Conservation (phyloP, 2,329 filamentous ascomycete species). For the Trichoderma cornu-damae region DNA sequence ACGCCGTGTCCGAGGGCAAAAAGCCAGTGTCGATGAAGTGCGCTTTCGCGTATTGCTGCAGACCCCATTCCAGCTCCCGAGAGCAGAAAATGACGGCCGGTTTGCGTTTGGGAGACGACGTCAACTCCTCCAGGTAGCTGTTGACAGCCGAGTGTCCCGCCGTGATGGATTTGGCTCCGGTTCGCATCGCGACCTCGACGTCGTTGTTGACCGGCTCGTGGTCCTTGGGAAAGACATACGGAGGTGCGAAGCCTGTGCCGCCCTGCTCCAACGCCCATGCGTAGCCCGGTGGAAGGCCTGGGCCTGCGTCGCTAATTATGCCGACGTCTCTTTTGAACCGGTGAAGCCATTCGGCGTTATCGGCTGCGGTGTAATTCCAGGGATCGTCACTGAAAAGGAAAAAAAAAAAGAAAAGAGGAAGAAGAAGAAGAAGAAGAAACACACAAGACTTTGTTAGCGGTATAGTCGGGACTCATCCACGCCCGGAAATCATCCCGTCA, state of each 20-base stretch:
- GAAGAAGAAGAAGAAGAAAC: not conserved
- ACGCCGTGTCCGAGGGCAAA: conserved; percentile 45
- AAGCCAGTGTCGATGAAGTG: conserved; percentile 35
- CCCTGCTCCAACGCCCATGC: conserved; percentile 47
- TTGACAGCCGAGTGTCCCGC: conserved; percentile 43
- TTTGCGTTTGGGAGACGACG: conserved; percentile 38
- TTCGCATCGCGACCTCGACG: conserved; percentile 32
- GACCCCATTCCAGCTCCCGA: conserved; percentile 51
- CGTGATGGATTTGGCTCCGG: conserved; percentile 39
- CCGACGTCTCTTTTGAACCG: conserved; percentile 57
- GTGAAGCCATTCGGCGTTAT: conserved; percentile 57
- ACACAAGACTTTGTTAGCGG: not conserved
- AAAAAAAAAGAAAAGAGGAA: too few species aligned
- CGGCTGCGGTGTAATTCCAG: conserved; percentile 19
- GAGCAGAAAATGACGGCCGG: conserved; percentile 54
- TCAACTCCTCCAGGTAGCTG: conserved; percentile 44
- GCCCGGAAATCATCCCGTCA: too few species aligned
- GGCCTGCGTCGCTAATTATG: conserved; percentile 46
- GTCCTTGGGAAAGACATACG: conserved; percentile 45
- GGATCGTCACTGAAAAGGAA: conserved; percentile 32
- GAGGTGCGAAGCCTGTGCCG: conserved; percentile 52
- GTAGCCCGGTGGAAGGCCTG: conserved; percentile 41
- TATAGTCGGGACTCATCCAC: not conserved
- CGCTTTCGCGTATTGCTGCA: conserved; percentile 44
- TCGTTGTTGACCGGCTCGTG: conserved; percentile 34